These are phyloP conservation scores for Gliomastix tumulicola DNA, from an alignment of 2,329 filamentous ascomycete genomes.

Conservation along the genomic window DNA sequence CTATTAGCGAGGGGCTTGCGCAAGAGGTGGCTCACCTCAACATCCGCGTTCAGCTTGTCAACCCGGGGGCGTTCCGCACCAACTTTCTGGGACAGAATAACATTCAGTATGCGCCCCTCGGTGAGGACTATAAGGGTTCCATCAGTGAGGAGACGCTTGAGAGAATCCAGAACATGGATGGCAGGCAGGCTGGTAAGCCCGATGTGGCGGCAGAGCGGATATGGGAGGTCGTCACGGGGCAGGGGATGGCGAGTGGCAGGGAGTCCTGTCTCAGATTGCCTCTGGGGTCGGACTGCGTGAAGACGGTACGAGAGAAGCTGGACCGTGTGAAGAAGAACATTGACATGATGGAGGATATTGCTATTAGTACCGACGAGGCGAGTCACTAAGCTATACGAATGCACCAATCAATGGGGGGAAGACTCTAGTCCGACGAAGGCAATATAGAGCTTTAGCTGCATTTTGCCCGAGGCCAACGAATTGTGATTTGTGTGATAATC, in stretches of 20 bases:
- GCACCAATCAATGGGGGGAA: too few relatives aligned
- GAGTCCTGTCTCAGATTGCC: constrained; percentile 33
- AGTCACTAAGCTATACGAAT: too few relatives aligned
- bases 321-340: not conserved
- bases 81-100: constrained; percentile 27
- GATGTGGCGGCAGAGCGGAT: constrained; percentile 39
- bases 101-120: not conserved
- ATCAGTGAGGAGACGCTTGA: too few relatives aligned
- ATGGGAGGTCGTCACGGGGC: constrained; percentile 42
- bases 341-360: not conserved
- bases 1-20: constrained; percentile 26
- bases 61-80: constrained; percentile 48
- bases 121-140: not conserved
- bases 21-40: constrained; percentile 37
- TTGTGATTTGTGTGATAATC: too few relatives aligned
- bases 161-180: too few relatives aligned
- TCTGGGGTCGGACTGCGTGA: constrained; percentile 2
- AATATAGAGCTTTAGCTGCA: too few relatives aligned
- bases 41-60: constrained; percentile 32
- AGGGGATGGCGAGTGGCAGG: constrained; percentile 32
- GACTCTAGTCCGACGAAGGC: too few relatives aligned
- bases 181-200: constrained; percentile 40
- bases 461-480: too few relatives aligned
- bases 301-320: not conserved
- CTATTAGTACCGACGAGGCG: not conserved